Evolutionary conservation across 345 rosid genomes (phyloP).

Genomic region (Garcia nutans): DNA sequence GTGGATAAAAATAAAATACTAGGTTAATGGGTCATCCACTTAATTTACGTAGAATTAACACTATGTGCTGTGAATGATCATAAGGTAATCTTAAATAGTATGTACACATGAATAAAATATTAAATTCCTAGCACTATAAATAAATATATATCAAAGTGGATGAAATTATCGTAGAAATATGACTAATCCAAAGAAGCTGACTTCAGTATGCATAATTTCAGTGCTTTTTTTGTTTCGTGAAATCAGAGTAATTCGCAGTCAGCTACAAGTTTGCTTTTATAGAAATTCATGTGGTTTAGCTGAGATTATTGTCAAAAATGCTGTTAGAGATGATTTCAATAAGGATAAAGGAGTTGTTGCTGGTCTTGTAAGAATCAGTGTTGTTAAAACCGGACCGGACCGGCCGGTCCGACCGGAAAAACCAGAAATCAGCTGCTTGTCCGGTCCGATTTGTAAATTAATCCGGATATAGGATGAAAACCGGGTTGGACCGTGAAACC

Average conservation of each 20-base stretch:
- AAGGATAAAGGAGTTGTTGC: constrained; percentile 45
- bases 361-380: constrained; percentile 45
- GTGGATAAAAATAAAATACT: too few species aligned
- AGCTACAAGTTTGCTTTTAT: constrained; percentile 50
- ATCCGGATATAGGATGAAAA: too few species aligned
- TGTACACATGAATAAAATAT: too few species aligned
- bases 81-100: too few species aligned
- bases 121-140: neutral
- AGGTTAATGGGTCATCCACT: too few species aligned
- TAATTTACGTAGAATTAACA: too few species aligned
- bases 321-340: constrained; percentile 33
- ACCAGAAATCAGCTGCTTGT: too few species aligned
- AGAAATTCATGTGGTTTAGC: constrained; percentile 29
- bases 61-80: too few species aligned
- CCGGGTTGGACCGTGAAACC: too few species aligned
- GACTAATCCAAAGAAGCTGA: constrained; percentile 14
- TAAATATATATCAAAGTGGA: neutral
- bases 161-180: neutral
- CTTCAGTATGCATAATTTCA: neutral
- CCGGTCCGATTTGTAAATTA: too few species aligned
- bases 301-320: constrained; percentile 45
- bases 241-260: constrained; percentile 28
- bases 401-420: too few species aligned
- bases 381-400: too few species aligned
- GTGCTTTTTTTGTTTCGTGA: constrained; percentile 7